A percentile compares a stretch with the other conserved stretches of the same genome.
These are phyloP conservation scores for Grosmannia clavigera DNA, from an alignment of 2,329 filamentous ascomycete species.

Conservation along the genomic window DNA sequence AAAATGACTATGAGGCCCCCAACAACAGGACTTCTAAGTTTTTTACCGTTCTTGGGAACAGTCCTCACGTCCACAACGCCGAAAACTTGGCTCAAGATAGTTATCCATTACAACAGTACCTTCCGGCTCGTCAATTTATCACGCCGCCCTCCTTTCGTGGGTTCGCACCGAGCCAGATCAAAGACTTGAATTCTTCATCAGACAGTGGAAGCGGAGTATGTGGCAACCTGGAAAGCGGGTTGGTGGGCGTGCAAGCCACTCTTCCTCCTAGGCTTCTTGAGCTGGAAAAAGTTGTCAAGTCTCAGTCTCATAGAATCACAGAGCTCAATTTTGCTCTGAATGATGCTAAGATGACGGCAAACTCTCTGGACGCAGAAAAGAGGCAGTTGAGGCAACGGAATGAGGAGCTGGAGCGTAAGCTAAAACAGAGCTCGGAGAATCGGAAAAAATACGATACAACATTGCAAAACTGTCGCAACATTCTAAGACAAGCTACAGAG, in stretches of 20 bases:
- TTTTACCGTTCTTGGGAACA: neutral
- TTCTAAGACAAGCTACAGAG: conserved; percentile 30
- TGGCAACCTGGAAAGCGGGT: neutral
- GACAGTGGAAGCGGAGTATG: neutral
- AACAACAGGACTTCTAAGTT: neutral
- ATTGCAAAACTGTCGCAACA: conserved; percentile 22
- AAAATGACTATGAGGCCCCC: neutral
- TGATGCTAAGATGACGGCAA: conserved; percentile 2
- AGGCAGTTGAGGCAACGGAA: conserved; percentile 6
- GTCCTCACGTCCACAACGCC: neutral
- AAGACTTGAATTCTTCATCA: neutral
- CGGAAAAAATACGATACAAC: conserved; percentile 22
- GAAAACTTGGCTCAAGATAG: too few relatives aligned
- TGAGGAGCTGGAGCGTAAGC: conserved; percentile 15
- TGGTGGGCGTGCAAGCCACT: conserved; percentile 5
- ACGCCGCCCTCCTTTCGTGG: neutral
- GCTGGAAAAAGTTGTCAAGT: conserved; percentile 3
- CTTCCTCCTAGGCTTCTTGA: conserved; percentile 6
- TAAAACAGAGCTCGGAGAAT: conserved; percentile 17
- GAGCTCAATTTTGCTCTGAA: conserved; percentile 8
- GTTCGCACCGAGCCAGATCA: neutral
- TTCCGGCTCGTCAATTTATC: neutral
- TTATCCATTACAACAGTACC: neutral
- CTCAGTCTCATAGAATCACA: conserved; percentile 6
- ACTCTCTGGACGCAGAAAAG: conserved; percentile 7